Evolutionary conservation across 1,284 basidiomycete genomes (phyloP), one percentile per base, ranked within the genome.

Genomic region (Ganoderma lingzhi): DNA sequence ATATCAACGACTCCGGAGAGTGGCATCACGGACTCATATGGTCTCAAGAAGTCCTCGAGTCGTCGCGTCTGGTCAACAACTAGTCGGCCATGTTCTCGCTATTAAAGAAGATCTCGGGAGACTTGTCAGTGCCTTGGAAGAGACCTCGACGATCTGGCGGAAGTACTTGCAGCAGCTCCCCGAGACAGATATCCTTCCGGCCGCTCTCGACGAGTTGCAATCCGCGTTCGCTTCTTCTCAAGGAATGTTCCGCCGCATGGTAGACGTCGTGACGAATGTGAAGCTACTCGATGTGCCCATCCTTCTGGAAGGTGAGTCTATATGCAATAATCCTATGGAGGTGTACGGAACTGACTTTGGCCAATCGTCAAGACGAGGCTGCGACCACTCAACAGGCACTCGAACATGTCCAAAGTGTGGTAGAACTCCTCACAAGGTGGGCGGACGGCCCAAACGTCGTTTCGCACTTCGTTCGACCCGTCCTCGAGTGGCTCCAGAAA

Each of bases 401-500:
- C 0, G 71, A 69, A 3, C 71, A 74, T n/a, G 62, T 80, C 9
- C 44, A 63, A 8, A 61, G 73, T 0, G 68, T 74, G 32, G n/a
- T 64, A 3, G 62, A 74, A 10, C 62, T 71, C 9, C 70, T 80
- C 2, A 66, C 67, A 0, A 67, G 68, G 15, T 88, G 86, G 85
- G 74, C 78, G n/a, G 71, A 75, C 32, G 69, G 76, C 5, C 77
- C 85, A 10, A 82, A 84, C n/a, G 80, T 82, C 28, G 75, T 89
- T 12, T 74, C 76, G 15, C 83, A 88, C 71, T 83, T 91, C 64
- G 81, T 90, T 63, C 62, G 71, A 0, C 86, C 89, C 0, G 77
- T 88, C n/a, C 71, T 79, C 28, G 72, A 80, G 19, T 89, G 90
- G 87, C 79, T 91, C 6, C 70, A 73, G 41, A 74, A 80, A 6